Conservation (phyloP, 2,329 filamentous ascomycete species). For the Fusarium newnesense region DNA sequence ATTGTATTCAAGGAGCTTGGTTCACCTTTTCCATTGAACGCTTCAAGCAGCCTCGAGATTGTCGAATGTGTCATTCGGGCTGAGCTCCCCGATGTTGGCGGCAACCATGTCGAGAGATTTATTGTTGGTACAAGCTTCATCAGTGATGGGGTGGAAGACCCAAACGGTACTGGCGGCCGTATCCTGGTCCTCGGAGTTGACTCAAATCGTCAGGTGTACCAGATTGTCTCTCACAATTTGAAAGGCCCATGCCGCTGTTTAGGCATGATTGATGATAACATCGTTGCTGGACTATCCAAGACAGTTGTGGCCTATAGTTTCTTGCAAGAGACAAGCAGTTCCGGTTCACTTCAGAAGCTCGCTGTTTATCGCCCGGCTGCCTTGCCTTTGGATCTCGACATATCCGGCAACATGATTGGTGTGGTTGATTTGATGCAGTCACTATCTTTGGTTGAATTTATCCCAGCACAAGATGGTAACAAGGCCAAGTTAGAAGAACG, state of each 20-base stretch:
- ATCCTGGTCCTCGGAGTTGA: conserved; percentile 88
- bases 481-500: conserved; percentile 75
- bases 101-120: conserved; percentile 77
- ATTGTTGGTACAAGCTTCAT: conserved; percentile 90
- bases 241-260: conserved; percentile 86
- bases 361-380: conserved; percentile 85
- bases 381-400: conserved; percentile 81
- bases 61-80: conserved; percentile 86
- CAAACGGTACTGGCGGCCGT: conserved; percentile 70
- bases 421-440: conserved; percentile 96
- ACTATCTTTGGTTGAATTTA: conserved; percentile 79
- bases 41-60: conserved; percentile 68
- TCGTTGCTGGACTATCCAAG: conserved; percentile 90
- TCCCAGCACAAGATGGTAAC: conserved; percentile 65
- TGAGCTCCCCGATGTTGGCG: conserved; percentile 70
- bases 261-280: conserved; percentile 76
- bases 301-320: conserved; percentile 75
- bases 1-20: conserved; percentile 84
- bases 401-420: conserved; percentile 80
- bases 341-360: conserved; percentile 72
- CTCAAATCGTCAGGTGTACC: conserved; percentile 76
- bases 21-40: conserved; percentile 70
- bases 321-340: conserved; percentile 63
- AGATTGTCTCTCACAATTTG: conserved; percentile 74
- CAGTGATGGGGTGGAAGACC: conserved; percentile 62